These are phyloP conservation scores for Hypoxylon rickii DNA, from an alignment of 495 filamentous ascomycete genomes.

Conservation along the genomic window DNA sequence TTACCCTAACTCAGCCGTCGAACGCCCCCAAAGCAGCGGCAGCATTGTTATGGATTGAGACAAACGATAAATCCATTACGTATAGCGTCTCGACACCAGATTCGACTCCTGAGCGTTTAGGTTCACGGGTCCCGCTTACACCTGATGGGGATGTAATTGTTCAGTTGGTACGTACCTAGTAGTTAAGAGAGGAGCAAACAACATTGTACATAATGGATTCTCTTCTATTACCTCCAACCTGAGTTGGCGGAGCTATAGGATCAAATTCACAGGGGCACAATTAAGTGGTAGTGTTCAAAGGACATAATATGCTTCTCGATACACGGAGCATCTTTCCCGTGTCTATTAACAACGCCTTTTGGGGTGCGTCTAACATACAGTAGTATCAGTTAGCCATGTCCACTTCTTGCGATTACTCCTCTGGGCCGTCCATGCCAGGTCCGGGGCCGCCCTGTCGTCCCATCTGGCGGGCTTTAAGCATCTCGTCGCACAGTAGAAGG, in stretches of 20 bases:
- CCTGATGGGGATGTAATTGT: slow-evolving; percentile 18
- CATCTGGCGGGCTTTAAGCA: slow-evolving; percentile 98
- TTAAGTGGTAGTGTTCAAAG: too few species aligned
- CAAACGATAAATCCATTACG: not conserved
- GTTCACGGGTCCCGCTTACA: slow-evolving; percentile 14
- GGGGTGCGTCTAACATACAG: slow-evolving; percentile 35
- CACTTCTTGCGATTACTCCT: slow-evolving; percentile 39
- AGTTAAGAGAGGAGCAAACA: not conserved
- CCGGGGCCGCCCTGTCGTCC: slow-evolving; percentile 57
- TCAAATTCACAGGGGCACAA: not conserved
- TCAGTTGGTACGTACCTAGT: slow-evolving; percentile 10
- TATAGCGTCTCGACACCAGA: slow-evolving; percentile 8
- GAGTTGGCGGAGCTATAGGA: not conserved
- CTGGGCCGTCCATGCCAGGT: slow-evolving; percentile 58
- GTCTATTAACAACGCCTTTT: slow-evolving; percentile 23
- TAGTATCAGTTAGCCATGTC: slow-evolving; percentile 24
- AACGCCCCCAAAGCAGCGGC: slow-evolving; percentile 27
- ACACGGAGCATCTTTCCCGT: slow-evolving; percentile 8
- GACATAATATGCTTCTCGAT: too few species aligned
- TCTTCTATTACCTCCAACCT: not conserved
- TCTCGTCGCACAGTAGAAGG: slow-evolving; percentile 92
- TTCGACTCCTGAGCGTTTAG: slow-evolving; percentile 4
- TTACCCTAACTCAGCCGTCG: slow-evolving; percentile 30
- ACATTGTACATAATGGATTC: not conserved
- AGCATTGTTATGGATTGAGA: slow-evolving; percentile 32